Evolutionary conservation across 257 asterid species (phyloP).

Genomic region (Nicotiana obtusifolia): DNA sequence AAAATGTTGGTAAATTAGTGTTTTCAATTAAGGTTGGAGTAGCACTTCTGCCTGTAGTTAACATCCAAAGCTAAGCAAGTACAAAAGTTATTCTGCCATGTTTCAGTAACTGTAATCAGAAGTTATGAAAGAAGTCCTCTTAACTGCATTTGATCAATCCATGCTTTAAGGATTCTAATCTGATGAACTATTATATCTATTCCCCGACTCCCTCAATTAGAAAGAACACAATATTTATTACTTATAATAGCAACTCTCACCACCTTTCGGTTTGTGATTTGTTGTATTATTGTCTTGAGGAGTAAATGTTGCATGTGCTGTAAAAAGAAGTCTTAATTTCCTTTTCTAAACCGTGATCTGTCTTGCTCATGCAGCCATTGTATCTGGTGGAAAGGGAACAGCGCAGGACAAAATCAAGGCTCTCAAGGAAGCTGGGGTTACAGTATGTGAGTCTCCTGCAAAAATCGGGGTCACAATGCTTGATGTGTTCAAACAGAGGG

Average conservation of each 20-base stretch:
- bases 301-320: neutral
- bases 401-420: constrained; percentile 88
- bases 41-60: neutral
- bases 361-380: constrained; percentile 51
- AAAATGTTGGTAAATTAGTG: neutral
- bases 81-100: neutral
- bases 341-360: neutral
- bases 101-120: neutral
- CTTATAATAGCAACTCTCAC: neutral
- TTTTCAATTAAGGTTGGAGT: neutral
- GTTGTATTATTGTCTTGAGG: neutral
- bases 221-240: neutral
- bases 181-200: neutral
- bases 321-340: neutral
- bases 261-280: neutral
- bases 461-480: constrained; percentile 82
- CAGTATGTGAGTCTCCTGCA: constrained; percentile 93
- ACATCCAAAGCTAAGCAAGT: neutral
- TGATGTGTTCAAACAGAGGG: constrained; percentile 85
- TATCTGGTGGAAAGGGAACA: constrained; percentile 86
- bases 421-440: constrained; percentile 77
- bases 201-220: neutral
- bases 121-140: neutral
- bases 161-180: neutral
- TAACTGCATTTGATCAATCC: neutral